phyloP scores from a whole-genome alignment of 495 filamentous ascomycete species.

The Bryoglossum gracile region DNA sequence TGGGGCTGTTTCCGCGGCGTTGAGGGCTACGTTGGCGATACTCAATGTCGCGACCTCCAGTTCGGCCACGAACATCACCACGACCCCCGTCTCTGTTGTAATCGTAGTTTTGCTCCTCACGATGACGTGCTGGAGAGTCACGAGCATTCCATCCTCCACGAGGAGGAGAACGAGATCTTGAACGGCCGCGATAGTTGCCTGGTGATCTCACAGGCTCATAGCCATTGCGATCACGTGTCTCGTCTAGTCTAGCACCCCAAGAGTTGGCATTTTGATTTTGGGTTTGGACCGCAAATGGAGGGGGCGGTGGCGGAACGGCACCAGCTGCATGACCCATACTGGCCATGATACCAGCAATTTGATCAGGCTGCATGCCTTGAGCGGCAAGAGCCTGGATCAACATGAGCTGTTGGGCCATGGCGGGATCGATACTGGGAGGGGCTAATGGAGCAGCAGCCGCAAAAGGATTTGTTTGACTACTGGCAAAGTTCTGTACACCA shows the following conservation, averaged over 20 bases:
- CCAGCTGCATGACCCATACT: slow-evolving; percentile 23
- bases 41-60: slow-evolving; percentile 51
- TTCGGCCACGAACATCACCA: slow-evolving; percentile 49
- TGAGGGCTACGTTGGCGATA: slow-evolving; percentile 82
- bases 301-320: slow-evolving; percentile 28
- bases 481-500: slow-evolving; percentile 33
- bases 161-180: slow-evolving; percentile 62
- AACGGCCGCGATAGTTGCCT: slow-evolving; percentile 60
- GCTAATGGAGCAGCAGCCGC: slow-evolving; percentile 37
- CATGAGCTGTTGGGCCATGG: slow-evolving; percentile 54
- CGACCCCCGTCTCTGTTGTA: slow-evolving; percentile 36
- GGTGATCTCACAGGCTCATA: slow-evolving; percentile 44
- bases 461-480: slow-evolving; percentile 34
- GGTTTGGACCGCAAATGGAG: slow-evolving; percentile 17
- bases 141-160: slow-evolving; percentile 50
- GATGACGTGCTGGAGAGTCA: slow-evolving; percentile 41
- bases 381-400: slow-evolving; percentile 49
- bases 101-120: slow-evolving; percentile 33
- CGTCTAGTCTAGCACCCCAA: slow-evolving; percentile 30
- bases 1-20: slow-evolving; percentile 56
- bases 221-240: slow-evolving; percentile 55
- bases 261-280: slow-evolving; percentile 19
- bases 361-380: slow-evolving; percentile 54
- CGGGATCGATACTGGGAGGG: slow-evolving; percentile 28
- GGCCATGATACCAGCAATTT: slow-evolving; percentile 48